Percentiles rank a stretch among this genome's conserved stretches.
Evolutionary conservation across 257 asterid genomes (phyloP).

Genomic region (Nicotiana benthamiana): DNA sequence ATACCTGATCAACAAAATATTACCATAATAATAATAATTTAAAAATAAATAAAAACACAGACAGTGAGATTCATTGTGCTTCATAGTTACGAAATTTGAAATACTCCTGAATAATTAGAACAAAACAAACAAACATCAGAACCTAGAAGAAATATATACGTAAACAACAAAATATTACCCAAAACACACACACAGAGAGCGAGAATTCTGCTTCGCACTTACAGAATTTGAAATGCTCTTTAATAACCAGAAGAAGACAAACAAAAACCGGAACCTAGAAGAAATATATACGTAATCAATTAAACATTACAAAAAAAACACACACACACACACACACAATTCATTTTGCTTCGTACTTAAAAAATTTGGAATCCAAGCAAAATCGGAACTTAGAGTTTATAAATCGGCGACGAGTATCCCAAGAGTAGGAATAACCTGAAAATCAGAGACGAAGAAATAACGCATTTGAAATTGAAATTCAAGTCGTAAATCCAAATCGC

Average conservation of each 20-base stretch:
- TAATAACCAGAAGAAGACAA: background rate
- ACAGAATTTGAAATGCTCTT: background rate
- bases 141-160: background rate
- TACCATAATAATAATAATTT: too few species aligned
- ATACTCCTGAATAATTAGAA: background rate
- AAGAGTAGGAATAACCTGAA: background rate
- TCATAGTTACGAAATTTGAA: background rate
- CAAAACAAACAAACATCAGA: background rate
- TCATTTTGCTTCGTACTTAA: background rate
- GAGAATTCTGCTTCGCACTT: too few species aligned
- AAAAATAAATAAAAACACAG: too few species aligned
- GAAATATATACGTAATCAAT: background rate
- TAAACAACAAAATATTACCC: too few species aligned
- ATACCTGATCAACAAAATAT: background rate
- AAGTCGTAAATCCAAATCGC: background rate
- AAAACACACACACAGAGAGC: too few species aligned
- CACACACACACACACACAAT: background rate
- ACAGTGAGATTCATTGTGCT: background rate
- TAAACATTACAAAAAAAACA: background rate
- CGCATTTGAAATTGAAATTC: background rate
- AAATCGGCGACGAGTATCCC: background rate
- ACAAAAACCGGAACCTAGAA: background rate
- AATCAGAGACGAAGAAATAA: background rate
- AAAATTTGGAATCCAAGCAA: background rate
- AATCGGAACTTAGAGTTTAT: background rate